A percentile compares a stretch with the other conserved stretches of the same genome.
These are phyloP conservation scores for Pythium plurisporium DNA, from an alignment of 352 stramenopile genomes.

Conservation along the genomic window DNA sequence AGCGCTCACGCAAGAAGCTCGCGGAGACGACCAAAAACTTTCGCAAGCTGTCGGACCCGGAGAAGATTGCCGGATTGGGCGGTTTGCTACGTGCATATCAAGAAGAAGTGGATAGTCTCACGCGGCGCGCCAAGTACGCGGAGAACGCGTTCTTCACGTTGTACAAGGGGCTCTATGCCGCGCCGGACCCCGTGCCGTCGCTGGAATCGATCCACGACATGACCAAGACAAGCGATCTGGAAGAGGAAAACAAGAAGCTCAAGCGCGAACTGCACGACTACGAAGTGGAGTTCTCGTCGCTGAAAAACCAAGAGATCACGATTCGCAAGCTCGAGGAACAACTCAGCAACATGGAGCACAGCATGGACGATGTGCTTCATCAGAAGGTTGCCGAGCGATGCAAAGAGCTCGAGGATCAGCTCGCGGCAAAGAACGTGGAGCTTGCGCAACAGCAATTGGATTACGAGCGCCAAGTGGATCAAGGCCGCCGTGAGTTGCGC, in stretches of 20 bases:
- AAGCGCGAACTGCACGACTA: conserved; percentile 90
- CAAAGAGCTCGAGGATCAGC: conserved; percentile 55
- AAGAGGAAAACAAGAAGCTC: conserved; percentile 90
- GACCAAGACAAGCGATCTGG: conserved; percentile 70
- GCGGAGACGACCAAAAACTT: conserved; percentile 85
- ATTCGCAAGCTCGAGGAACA: conserved; percentile 94
- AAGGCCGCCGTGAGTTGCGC: conserved; percentile 47
- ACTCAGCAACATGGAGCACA: conserved; percentile 73
- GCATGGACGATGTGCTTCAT: conserved; percentile 61
- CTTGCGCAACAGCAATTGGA: conserved; percentile 77
- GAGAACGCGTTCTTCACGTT: conserved; percentile 89
- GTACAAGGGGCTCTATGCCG: conserved; percentile 84
- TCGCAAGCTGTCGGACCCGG: conserved; percentile 58
- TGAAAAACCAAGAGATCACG: conserved; percentile 97
- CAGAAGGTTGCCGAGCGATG: conserved; percentile 55
- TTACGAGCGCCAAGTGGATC: conserved; percentile 64
- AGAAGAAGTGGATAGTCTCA: conserved; percentile 91
- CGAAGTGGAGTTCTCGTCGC: conserved; percentile 90
- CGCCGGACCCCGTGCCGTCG: conserved; percentile 74
- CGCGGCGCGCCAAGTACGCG: conserved; percentile 86
- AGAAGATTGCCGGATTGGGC: conserved; percentile 59
- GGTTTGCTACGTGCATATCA: conserved; percentile 87
- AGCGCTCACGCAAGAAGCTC: conserved; percentile 79
- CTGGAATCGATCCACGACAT: conserved; percentile 56
- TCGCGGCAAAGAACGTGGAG: conserved; percentile 68